Evolutionary conservation across 2,329 filamentous ascomycete species (phyloP).

Genomic region (Ilyonectria sp.): DNA sequence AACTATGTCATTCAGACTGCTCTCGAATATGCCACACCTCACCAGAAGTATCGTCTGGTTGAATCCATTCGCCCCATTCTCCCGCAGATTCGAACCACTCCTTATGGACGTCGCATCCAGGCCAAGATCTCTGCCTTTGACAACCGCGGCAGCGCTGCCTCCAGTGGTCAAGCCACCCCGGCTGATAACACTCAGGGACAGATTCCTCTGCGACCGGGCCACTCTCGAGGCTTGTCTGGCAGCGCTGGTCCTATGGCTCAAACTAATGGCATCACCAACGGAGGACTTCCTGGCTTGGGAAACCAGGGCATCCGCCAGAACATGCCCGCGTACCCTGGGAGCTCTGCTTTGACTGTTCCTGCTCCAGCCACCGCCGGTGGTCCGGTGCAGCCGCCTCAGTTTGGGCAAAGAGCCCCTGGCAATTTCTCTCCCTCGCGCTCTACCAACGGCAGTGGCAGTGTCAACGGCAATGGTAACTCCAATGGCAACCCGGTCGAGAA

Average conservation of each 20-base stretch:
- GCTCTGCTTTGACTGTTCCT: slow-evolving; percentile 51
- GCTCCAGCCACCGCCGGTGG: slow-evolving; percentile 43
- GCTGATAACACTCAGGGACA: slow-evolving; percentile 69
- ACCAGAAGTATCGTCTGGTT: slow-evolving; percentile 82
- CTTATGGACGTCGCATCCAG: slow-evolving; percentile 93
- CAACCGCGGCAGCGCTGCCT: slow-evolving; percentile 59
- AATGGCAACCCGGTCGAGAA: slow-evolving; percentile 44
- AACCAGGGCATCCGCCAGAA: slow-evolving; percentile 51
- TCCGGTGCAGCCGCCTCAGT: slow-evolving; percentile 50
- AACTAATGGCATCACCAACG: slow-evolving; percentile 47
- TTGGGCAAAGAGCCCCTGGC: slow-evolving; percentile 46
- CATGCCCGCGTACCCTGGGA: slow-evolving; percentile 54
- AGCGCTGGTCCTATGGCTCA: slow-evolving; percentile 54
- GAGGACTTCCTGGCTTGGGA: slow-evolving; percentile 39
- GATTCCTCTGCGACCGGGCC: slow-evolving; percentile 63
- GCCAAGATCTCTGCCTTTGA: slow-evolving; percentile 84
- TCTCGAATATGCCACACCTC: slow-evolving; percentile 84
- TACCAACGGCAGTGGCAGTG: slow-evolving; percentile 41
- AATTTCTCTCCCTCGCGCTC: slow-evolving; percentile 46
- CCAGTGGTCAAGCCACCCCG: slow-evolving; percentile 66
- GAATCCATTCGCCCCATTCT: slow-evolving; percentile 90
- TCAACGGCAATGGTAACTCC: slow-evolving; percentile 28
- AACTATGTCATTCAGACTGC: slow-evolving; percentile 99
- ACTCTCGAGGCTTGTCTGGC: slow-evolving; percentile 60
- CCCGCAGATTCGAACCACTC: slow-evolving; percentile 88